These are phyloP conservation scores for Strigomonas culicis DNA, from an alignment of 208 protist species.

Conservation along the genomic window DNA sequence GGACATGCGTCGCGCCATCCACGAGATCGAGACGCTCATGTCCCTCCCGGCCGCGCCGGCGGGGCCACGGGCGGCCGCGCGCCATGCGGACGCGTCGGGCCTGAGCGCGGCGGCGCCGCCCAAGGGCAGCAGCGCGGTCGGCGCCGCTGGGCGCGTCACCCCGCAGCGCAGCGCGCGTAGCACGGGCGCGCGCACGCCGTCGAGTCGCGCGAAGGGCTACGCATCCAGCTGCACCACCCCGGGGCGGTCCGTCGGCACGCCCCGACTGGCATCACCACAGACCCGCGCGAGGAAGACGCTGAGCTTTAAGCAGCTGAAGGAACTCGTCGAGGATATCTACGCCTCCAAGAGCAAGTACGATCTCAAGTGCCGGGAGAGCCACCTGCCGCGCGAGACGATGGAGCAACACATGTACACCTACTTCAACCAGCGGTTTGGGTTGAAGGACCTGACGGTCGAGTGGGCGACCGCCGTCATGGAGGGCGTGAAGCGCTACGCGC, in stretches of 20 bases:
- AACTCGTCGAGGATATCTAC: conserved; percentile 87
- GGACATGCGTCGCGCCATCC: conserved; percentile 65
- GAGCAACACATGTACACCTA: conserved; percentile 93
- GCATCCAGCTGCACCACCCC: neutral
- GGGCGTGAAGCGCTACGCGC: conserved; percentile 58
- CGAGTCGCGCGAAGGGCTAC: no score
- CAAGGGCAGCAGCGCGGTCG: neutral
- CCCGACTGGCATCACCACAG: conserved; percentile 15
- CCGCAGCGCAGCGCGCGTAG: neutral
- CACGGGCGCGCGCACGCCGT: neutral
- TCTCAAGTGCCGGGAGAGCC: conserved; percentile 60
- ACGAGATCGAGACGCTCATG: conserved; percentile 68
- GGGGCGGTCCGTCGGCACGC: neutral
- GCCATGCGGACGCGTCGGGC: no score
- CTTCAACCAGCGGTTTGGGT: conserved; percentile 88
- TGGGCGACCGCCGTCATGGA: conserved; percentile 73
- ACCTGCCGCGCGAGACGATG: conserved; percentile 88
- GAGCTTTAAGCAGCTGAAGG: conserved; percentile 71
- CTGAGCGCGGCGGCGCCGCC: neutral
- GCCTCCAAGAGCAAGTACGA: conserved; percentile 88
- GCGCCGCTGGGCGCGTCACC: neutral
- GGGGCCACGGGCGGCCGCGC: neutral
- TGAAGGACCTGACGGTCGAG: conserved; percentile 81
- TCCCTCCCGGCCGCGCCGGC: conserved; percentile 16
- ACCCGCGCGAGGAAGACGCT: conserved; percentile 37